Percentiles rank a stretch among this genome's conserved stretches.
Conservation (phyloP, 1,139 yeast genomes). For the Taphrina communis region DNA sequence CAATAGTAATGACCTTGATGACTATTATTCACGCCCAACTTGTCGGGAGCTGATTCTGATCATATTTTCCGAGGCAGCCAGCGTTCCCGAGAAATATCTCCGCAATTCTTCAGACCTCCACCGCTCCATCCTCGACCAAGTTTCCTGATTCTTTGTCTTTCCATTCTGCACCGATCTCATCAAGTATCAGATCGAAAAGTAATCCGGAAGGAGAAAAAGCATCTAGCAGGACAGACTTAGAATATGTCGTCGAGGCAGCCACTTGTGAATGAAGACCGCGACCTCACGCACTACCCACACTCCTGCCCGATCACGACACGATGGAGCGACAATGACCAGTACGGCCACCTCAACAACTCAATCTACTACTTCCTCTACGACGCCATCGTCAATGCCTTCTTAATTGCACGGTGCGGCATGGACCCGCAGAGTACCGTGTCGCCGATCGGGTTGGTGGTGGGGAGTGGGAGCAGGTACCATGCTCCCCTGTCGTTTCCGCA, state of each 20-base stretch:
- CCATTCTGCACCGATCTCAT: neutral
- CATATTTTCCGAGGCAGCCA: no score
- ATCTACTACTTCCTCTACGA: slow-evolving; percentile 30
- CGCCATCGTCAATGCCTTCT: slow-evolving; percentile 36
- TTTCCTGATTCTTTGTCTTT: neutral
- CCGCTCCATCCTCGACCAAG: no score
- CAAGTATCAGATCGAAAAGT: no score
- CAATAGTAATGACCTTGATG: neutral
- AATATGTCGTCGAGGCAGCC: neutral
- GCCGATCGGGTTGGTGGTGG: slow-evolving; percentile 37
- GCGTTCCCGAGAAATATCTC: no score
- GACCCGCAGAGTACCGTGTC: neutral
- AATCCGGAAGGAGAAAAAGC: no score
- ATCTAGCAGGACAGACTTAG: neutral
- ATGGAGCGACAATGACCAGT: slow-evolving; percentile 38
- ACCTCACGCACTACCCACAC: slow-evolving; percentile 12
- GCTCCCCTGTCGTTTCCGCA: slow-evolving; percentile 35
- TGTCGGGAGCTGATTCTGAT: no score
- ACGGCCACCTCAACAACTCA: slow-evolving; percentile 35
- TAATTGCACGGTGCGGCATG: slow-evolving; percentile 17
- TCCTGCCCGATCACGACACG: slow-evolving; percentile 26
- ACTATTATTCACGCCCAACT: neutral
- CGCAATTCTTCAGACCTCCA: no score
- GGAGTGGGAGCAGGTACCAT: slow-evolving; percentile 36
- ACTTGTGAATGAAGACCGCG: slow-evolving; percentile 8